phyloP scores from a whole-genome alignment of 2,329 filamentous ascomycete genomes.

The Fusarium sp. region DNA sequence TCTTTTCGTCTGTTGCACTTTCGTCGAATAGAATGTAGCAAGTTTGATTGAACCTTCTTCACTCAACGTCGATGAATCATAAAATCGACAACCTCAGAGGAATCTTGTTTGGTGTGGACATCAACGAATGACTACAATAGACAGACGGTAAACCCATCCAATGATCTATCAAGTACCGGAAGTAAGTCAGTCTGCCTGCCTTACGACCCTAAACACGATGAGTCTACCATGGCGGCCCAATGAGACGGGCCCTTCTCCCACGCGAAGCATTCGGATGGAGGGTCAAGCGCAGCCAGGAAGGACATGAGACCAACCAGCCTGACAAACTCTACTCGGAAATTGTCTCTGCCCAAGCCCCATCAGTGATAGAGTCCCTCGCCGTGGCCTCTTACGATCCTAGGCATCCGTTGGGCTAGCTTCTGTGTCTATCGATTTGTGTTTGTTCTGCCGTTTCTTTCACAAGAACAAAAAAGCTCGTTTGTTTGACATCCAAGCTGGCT shows the following conservation, averaged over 20 bases:
- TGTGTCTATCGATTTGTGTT: conserved; percentile 5
- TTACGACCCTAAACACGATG: conserved; percentile 31
- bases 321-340: conserved; percentile 22
- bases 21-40: conserved; percentile 8
- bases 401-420: conserved; percentile 21
- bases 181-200: conserved; percentile 34
- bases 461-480: conserved; percentile 32
- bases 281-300: conserved; percentile 45
- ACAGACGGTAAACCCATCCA: conserved; percentile 16
- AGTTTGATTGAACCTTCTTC: conserved; percentile 5
- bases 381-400: conserved; percentile 2
- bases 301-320: conserved; percentile 45
- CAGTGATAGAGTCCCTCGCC: conserved; percentile 5
- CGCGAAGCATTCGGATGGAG: conserved; percentile 44
- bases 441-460: conserved; percentile 13
- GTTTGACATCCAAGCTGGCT: conserved; percentile 28
- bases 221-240: conserved; percentile 46
- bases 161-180: conserved; percentile 23
- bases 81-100: not conserved
- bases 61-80: not conserved
- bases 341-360: conserved; percentile 39
- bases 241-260: conserved; percentile 40
- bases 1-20: conserved; percentile 9
- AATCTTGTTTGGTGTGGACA: conserved; percentile 1
- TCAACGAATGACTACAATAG: conserved; percentile 15